Evolutionary conservation across 2,329 filamentous ascomycete genomes (phyloP).

Genomic region (Diplodia sapinea): DNA sequence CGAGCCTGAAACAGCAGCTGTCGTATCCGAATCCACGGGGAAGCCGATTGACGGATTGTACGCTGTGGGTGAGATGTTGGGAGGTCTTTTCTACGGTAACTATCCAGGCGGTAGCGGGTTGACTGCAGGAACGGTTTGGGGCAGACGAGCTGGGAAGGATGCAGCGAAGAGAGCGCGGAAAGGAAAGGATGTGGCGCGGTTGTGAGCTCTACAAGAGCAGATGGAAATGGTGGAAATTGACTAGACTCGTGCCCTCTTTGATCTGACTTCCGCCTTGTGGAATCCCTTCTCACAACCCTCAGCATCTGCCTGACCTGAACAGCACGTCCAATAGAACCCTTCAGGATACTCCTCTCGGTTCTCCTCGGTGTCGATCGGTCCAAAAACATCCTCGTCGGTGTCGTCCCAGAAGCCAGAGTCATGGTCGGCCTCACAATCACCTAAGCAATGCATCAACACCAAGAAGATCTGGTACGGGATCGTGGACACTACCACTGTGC

Average conservation of each 20-base stretch:
- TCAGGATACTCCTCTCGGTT: constrained; percentile 38
- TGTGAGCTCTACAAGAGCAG: neutral
- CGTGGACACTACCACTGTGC: neutral
- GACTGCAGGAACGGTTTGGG: constrained; percentile 63
- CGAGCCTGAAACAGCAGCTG: constrained; percentile 59
- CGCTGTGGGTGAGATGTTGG: constrained; percentile 70
- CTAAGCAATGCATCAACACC: neutral
- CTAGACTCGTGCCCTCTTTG: neutral
- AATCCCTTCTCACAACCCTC: constrained; percentile 33
- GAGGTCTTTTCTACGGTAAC: constrained; percentile 54
- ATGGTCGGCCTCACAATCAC: neutral
- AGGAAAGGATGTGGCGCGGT: neutral
- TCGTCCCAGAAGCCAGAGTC: constrained; percentile 29
- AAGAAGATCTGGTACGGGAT: neutral
- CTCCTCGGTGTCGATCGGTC: constrained; percentile 38
- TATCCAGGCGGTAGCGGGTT: constrained; percentile 68
- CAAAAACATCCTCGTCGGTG: constrained; percentile 35
- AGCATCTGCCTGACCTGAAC: constrained; percentile 33
- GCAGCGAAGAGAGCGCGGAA: constrained; percentile 34
- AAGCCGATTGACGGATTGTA: constrained; percentile 62
- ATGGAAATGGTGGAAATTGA: neutral
- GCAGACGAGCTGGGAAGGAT: constrained; percentile 49
- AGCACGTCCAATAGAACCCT: constrained; percentile 43
- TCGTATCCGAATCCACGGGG: constrained; percentile 56
- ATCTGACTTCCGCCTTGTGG: neutral